A percentile compares a stretch with the other conserved stretches of the same genome.
Conservation (phyloP, 108 stramenopile genomes). For the Phaeodactylum tricornutum region DNA sequence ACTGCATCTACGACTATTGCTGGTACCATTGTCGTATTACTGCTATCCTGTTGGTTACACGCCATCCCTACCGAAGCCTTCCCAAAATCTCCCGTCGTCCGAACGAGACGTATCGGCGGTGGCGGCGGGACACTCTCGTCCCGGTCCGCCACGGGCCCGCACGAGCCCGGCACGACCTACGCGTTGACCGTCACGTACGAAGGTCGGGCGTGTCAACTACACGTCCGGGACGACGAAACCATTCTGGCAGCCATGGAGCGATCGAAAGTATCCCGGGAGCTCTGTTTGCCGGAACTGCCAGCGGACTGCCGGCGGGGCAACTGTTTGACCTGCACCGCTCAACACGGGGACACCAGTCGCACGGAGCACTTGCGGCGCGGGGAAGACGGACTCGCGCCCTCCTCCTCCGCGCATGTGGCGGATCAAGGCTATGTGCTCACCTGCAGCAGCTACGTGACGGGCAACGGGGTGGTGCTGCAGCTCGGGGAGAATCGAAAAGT, state of each 20-base stretch:
- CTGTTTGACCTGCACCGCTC: conserved; percentile 60
- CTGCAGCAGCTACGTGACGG: conserved; percentile 43
- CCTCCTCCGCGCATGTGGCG: conserved; percentile 20
- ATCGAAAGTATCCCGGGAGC: conserved; percentile 2
- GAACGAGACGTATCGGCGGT: too few relatives aligned
- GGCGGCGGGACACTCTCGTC: too few relatives aligned
- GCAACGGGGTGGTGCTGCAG: conserved; percentile 40
- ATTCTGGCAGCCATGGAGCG: conserved; percentile 33
- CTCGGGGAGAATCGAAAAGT: conserved; percentile 36
- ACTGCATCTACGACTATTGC: too few relatives aligned
- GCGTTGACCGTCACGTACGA: conserved; percentile 15
- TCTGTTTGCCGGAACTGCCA: conserved; percentile 44
- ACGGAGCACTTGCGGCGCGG: neutral
- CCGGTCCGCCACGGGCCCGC: too few relatives aligned
- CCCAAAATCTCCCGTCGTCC: too few relatives aligned
- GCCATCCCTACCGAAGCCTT: too few relatives aligned
- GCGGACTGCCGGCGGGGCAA: conserved; percentile 67
- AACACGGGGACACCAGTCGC: conserved; percentile 6
- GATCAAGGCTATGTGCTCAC: conserved; percentile 43
- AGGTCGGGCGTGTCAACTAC: too few relatives aligned
- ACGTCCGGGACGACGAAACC: conserved; percentile 22
- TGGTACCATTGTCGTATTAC: too few relatives aligned
- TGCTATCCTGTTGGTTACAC: too few relatives aligned
- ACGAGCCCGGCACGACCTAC: too few relatives aligned
- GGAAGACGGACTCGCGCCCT: conserved; percentile 52